Conservation (phyloP, 768 basidiomycete genomes). For the Mycena metata region DNA sequence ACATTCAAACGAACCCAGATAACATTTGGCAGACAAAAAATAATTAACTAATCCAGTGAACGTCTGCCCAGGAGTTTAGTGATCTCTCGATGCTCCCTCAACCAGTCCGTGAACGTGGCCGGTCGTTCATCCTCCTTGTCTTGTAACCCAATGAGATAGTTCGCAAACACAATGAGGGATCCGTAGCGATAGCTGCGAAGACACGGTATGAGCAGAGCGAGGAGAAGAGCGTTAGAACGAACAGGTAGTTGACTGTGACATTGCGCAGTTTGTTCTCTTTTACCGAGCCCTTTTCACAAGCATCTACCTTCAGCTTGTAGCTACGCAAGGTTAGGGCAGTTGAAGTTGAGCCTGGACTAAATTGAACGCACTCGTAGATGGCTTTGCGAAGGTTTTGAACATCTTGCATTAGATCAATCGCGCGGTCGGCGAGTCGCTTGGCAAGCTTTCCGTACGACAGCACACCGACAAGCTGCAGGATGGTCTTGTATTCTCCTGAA, state of each 20-base stretch:
- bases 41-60: constrained; percentile 68
- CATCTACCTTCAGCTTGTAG: constrained; percentile 92
- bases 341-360: not conserved
- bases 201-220: constrained; percentile 22
- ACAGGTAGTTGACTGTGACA: constrained; percentile 92
- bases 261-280: constrained; percentile 84
- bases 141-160: constrained; percentile 87
- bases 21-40: too few species aligned
- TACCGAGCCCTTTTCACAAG: constrained; percentile 80
- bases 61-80: constrained; percentile 75
- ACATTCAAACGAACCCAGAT: too few species aligned
- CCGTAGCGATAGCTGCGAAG: constrained; percentile 84
- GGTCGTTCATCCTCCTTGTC: constrained; percentile 50
- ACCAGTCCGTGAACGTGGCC: constrained; percentile 84
- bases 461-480: constrained; percentile 93
- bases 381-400: constrained; percentile 97
- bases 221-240: constrained; percentile 38
- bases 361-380: constrained; percentile 89
- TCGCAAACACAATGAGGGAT: constrained; percentile 92
- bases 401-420: constrained; percentile 93
- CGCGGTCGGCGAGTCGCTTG: constrained; percentile 89
- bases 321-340: constrained; percentile 54
- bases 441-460: constrained; percentile 93
- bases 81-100: constrained; percentile 88
- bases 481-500: constrained; percentile 97